Percentiles rank a stretch among this genome's conserved stretches.
Conservation (phyloP, 257 asterid genomes). For the Eucommia ulmoides region DNA sequence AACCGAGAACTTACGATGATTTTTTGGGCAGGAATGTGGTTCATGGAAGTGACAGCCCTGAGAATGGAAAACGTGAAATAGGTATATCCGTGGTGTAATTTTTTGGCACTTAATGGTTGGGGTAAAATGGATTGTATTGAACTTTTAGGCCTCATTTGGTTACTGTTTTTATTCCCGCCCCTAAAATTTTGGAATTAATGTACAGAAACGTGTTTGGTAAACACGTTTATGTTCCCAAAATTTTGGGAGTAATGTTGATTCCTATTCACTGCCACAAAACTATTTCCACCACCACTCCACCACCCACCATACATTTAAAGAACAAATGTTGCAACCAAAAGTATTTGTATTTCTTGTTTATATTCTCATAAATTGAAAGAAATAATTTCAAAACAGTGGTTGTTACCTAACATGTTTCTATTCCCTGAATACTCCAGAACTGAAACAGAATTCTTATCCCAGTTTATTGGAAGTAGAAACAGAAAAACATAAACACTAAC, state of each 20-base stretch:
- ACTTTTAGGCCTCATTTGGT: neutral
- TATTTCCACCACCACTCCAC: no score
- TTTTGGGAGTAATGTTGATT: no score
- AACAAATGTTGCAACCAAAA: no score
- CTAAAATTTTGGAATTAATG: neutral
- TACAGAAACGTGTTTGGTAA: neutral
- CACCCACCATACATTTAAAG: no score
- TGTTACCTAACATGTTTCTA: neutral
- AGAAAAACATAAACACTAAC: no score
- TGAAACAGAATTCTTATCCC: neutral
- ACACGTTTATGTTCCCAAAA: neutral
- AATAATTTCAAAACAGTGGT: neutral
- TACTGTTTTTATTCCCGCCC: neutral
- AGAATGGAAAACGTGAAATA: slow-evolving; percentile 76
- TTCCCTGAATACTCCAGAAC: neutral
- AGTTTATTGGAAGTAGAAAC: no score
- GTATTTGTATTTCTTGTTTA: no score
- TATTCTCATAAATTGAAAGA: no score
- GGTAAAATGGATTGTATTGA: no score
- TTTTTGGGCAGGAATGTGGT: slow-evolving; percentile 63
- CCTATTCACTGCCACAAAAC: no score
- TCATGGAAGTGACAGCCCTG: slow-evolving; percentile 96
- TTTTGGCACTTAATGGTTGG: no score
- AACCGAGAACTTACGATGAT: neutral
- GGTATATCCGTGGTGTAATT: no score